Percentiles rank a stretch among this genome's conserved stretches.
Conservation (phyloP, 2,329 filamentous ascomycete genomes). For the Neodidymelliopsis sp. region DNA sequence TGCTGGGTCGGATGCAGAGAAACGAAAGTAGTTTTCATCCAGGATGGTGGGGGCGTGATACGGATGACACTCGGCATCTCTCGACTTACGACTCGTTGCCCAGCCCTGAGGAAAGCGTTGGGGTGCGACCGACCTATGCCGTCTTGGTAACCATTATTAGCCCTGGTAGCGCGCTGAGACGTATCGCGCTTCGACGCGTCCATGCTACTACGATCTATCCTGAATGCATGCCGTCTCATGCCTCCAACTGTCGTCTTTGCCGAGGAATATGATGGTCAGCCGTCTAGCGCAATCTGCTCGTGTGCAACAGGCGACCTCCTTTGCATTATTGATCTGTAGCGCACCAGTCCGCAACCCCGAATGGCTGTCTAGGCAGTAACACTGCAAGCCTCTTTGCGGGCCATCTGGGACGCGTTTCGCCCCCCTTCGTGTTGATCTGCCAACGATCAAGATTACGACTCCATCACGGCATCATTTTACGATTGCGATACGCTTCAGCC, state of each 20-base stretch:
- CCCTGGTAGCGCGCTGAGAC: slow-evolving; percentile 43
- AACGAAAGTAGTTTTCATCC: slow-evolving; percentile 27
- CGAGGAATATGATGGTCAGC: slow-evolving; percentile 28
- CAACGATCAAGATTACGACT: slow-evolving; percentile 13
- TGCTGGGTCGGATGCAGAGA: slow-evolving; percentile 33
- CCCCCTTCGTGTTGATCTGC: slow-evolving; percentile 16
- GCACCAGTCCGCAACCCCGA: slow-evolving; percentile 18
- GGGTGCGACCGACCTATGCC: slow-evolving; percentile 37
- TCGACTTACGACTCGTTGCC: slow-evolving; percentile 27
- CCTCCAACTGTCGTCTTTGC: slow-evolving; percentile 31
- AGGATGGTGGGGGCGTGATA: slow-evolving; percentile 34
- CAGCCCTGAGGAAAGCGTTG: slow-evolving; percentile 22
- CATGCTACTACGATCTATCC: slow-evolving; percentile 35
- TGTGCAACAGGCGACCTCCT: slow-evolving; percentile 26
- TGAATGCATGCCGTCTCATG: slow-evolving; percentile 34
- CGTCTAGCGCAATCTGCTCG: slow-evolving; percentile 30
- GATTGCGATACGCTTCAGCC: slow-evolving; percentile 13
- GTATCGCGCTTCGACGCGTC: slow-evolving; percentile 44
- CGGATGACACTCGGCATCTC: slow-evolving; percentile 39
- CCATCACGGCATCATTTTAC: slow-evolving; percentile 4
- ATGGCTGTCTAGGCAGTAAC: slow-evolving; percentile 22
- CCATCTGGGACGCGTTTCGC: slow-evolving; percentile 12
- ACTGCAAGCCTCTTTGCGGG: slow-evolving; percentile 22
- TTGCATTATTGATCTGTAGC: slow-evolving; percentile 16
- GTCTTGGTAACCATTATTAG: slow-evolving; percentile 43